Conservation (phyloP, 2,329 filamentous ascomycete species). For the Magnaporthales sp. region DNA sequence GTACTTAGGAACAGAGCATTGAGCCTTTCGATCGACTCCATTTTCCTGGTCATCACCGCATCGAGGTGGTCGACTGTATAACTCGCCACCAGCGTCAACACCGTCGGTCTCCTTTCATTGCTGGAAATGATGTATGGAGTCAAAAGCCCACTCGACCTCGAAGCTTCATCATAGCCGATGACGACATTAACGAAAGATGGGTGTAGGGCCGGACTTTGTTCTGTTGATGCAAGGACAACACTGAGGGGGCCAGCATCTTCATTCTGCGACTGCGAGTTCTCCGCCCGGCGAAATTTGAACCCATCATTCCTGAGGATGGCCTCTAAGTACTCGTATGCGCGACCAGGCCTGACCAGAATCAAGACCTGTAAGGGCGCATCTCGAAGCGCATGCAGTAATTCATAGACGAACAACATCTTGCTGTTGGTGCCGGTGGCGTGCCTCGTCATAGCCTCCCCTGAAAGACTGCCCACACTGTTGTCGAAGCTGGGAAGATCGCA, state of each 20-base stretch:
- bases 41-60: conserved; percentile 29
- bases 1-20: conserved; percentile 28
- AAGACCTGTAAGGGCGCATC: conserved; percentile 37
- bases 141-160: conserved; percentile 27
- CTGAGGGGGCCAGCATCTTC: conserved; percentile 15
- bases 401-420: conserved; percentile 51
- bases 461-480: conserved; percentile 33
- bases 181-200: conserved; percentile 37
- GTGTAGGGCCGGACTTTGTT: conserved; percentile 25
- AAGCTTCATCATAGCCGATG: conserved; percentile 45
- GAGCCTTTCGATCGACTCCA: conserved; percentile 36
- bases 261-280: conserved; percentile 9
- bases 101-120: conserved; percentile 24
- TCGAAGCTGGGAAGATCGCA: conserved; percentile 49
- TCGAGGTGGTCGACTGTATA: conserved; percentile 49
- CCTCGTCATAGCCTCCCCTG: conserved; percentile 35
- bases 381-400: conserved; percentile 39
- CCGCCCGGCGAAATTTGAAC: conserved; percentile 22
- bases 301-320: conserved; percentile 33
- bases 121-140: conserved; percentile 12
- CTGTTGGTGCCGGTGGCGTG: conserved; percentile 47
- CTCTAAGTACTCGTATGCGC: conserved; percentile 42
- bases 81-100: conserved; percentile 39
- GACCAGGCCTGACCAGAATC: conserved; percentile 41
- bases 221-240: conserved; percentile 33